Evolutionary conservation across 495 filamentous ascomycete genomes (phyloP), one percentile per base, ranked within the genome.

Genomic region (Xylaria longipes): DNA sequence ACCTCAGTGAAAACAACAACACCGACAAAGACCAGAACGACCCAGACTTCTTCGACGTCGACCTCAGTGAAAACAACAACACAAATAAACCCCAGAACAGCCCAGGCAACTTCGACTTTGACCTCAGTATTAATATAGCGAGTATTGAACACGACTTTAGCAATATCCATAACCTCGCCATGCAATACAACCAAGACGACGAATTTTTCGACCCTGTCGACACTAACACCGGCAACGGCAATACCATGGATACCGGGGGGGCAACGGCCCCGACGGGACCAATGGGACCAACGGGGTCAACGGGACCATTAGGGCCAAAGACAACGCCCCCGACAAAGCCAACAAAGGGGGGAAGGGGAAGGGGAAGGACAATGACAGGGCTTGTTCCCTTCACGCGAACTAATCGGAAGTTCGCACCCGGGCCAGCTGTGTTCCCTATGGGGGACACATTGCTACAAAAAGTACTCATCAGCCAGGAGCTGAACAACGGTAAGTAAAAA

Each of bases 391-490:
- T 67, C n/a, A 31, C 17, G 7, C 52, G 70, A 57, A 43, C 43
- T 25, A 52, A 54, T 6, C 29, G 54, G 14, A 65, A 64, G 12
- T 79, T 76, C 57, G 56, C 75, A 11, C 72, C 70, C 8, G 77
- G 77, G 14, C 77, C 77, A 45, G 75, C 75, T 46, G 14, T 77
- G n/a, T 79, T 77, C 66, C 75, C 77, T 22, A 77, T 77, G 75
- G 75, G 71, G 14, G 77, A 79, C 37, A 76, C 75, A 12, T 68
- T 76, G n/a, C 65, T 76, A 35, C 77, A 79, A 41, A 68, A 73
- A 15, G 15, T 77, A 14, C 17, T 60, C 20, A 65, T 79, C 11
- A 76, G 73, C 39, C n/a, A 70, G 7, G 50, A 74, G 27, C 69
- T 77, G 17, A 70, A 66, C 65, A 20, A 31, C 2, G 41, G 77